Evolutionary conservation across 2,329 filamentous ascomycete genomes (phyloP), one percentile per base, ranked within the genome.

Genomic region (Cladosporium sp.): DNA sequence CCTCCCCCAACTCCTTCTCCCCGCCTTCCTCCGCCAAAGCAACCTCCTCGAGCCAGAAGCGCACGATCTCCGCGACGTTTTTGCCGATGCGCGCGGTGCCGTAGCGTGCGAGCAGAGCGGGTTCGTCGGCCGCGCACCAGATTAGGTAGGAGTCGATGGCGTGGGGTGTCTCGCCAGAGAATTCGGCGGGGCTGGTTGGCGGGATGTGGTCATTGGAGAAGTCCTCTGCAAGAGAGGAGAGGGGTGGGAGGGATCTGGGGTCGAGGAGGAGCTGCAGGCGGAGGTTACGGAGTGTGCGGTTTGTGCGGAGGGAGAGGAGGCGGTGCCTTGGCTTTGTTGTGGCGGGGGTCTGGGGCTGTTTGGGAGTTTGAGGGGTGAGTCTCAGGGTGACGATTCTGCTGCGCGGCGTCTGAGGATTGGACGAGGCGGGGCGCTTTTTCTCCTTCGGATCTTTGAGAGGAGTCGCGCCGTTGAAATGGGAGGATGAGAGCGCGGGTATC

Each of bases 291-390:
- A 50, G 40, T 16, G 18, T 28, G 16, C 22, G 10, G 11, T 43
- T 50, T 28, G 37, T 34, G 40, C 40, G 46, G 13, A n/a, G 4
- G 16, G 46, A 50, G 16, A 50, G 28, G 31, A 50, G 46, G 35
- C 11, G 22, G 3, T 28, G 22, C 22, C 22, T 28, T 28, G 22
- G 22, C 5, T 5, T 28, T 28, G 22, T 28, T n/a, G 45, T 5
- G 13, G 3, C 3, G 11, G 19, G 42, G 41, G 41, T n/a, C 22
- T n/a, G 41, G 9, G 41, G 19, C 8, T 14, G 18, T 9, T 18
- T 38, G 1, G n/a, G 10, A 2, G n/a, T 38, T 6, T 13, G 8
- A 14, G 8, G 35, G 10, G 35, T 9, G 13, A 14, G 10, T n/a
- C 9, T n/a, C 5, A 9, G n/a, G n/a, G 8, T 9, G 35, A 14